Evolutionary conservation across 805 yeast genomes (phyloP).

Genomic region (Barnettozyma vustinii): DNA sequence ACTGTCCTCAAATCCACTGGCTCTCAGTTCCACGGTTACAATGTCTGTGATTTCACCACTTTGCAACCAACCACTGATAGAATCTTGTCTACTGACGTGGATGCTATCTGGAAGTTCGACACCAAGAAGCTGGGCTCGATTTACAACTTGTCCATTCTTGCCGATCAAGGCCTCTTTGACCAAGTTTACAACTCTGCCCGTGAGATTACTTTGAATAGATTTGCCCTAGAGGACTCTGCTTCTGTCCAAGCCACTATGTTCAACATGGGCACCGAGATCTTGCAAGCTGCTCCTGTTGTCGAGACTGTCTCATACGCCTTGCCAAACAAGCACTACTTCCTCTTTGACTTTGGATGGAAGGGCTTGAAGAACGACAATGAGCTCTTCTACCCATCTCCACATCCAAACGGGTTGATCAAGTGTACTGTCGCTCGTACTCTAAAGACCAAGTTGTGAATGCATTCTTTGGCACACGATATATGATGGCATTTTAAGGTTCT

Average conservation of each 20-base stretch:
- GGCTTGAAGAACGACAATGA: slow-evolving; percentile 77
- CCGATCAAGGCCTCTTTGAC: slow-evolving; percentile 65
- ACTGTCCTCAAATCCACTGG: slow-evolving; percentile 88
- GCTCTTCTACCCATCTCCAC: slow-evolving; percentile 82
- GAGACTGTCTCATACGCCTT: slow-evolving; percentile 65
- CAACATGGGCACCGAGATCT: slow-evolving; percentile 77
- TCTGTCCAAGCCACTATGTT: slow-evolving; percentile 97
- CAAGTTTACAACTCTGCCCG: slow-evolving; percentile 56
- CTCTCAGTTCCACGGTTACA: slow-evolving; percentile 86
- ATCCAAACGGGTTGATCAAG: slow-evolving; percentile 89
- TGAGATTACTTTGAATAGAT: slow-evolving; percentile 62
- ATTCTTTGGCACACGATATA: not conserved
- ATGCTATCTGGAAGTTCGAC: slow-evolving; percentile 66
- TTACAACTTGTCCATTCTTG: slow-evolving; percentile 41
- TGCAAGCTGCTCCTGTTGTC: slow-evolving; percentile 51
- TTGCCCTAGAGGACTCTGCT: slow-evolving; percentile 85
- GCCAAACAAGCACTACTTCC: slow-evolving; percentile 90
- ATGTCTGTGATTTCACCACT: slow-evolving; percentile 85
- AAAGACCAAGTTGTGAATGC: slow-evolving; percentile 46
- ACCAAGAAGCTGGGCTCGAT: slow-evolving; percentile 44
- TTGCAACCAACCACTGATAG: slow-evolving; percentile 79
- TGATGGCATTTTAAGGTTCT: not conserved
- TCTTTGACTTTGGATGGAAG: slow-evolving; percentile 78
- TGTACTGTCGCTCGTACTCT: slow-evolving; percentile 73
- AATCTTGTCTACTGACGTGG: slow-evolving; percentile 81